Conservation (phyloP, 139 green algal species). For the Eudorina sp. region DNA sequence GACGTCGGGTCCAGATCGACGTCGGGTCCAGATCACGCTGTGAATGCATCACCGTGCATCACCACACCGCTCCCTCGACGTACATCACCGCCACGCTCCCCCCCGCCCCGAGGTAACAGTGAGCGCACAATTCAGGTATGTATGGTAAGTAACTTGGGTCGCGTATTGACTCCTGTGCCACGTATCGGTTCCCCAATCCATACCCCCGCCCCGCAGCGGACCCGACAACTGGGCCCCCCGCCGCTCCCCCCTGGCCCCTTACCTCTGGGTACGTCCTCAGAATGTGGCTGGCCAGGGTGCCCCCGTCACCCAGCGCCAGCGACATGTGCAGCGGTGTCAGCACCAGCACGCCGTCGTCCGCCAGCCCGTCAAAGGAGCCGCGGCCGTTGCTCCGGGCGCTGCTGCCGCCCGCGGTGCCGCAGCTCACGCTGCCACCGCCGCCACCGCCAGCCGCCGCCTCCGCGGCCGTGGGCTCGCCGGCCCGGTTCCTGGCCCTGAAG, state of each 20-base stretch:
- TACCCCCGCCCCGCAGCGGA: too few relatives aligned
- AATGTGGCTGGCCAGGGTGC: background rate
- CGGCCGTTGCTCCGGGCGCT: background rate
- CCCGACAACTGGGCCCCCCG: too few relatives aligned
- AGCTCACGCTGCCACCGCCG: background rate
- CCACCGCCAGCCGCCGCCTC: background rate
- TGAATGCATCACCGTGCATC: too few relatives aligned
- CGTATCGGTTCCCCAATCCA: too few relatives aligned
- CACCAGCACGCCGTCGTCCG: slow-evolving; percentile 23
- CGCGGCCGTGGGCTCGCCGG: background rate
- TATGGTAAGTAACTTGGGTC: too few relatives aligned
- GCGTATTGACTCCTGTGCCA: too few relatives aligned
- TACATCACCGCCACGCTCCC: too few relatives aligned
- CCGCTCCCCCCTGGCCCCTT: background rate
- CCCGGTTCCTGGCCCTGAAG: background rate
- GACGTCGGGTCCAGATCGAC: too few relatives aligned
- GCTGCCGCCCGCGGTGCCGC: background rate
- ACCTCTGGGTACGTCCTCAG: slow-evolving; percentile 31
- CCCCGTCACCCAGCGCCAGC: slow-evolving; percentile 23
- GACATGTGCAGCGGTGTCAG: slow-evolving; percentile 38
- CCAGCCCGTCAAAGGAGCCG: background rate
- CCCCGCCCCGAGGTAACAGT: too few relatives aligned
- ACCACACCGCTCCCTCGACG: too few relatives aligned
- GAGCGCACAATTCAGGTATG: too few relatives aligned
- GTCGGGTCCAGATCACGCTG: too few relatives aligned